Evolutionary conservation across 2,329 filamentous ascomycete species (phyloP), one percentile per base, ranked within the genome.

Genomic region (Mycosphaerella sp.): DNA sequence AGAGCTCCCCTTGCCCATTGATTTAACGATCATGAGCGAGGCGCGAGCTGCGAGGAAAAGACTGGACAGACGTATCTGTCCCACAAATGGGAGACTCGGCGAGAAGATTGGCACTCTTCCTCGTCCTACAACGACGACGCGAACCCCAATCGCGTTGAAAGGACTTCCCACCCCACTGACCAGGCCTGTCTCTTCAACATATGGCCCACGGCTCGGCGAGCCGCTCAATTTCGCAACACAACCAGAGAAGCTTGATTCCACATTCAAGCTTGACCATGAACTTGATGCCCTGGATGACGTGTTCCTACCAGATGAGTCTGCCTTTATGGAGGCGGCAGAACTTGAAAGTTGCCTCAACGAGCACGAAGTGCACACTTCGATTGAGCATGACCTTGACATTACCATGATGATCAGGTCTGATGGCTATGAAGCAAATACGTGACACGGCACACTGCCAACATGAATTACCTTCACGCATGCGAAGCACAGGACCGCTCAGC

Each of bases 21-120:
- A 49, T 49, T 49, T 49, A 41, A 49, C 45, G 41, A 41, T 35
- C 45, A 34, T 49, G 49, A 36, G 49, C 32, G 49, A 51, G 49
- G 49, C 49, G 49, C 50, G 50, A 52, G 49, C 49, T 45, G 49
- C 42, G 41, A 51, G 49, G 49, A 51, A 51, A 45, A 42, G 49
- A 46, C 39, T 51, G 45, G 39, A 42, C 41, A 49, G 37, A 49
- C 45, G 45, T 3, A 49, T 49, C 37, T 49, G 41, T 49, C 45
- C 45, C 45, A 42, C 45, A 27, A 49, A 41, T 32, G 37, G 45
- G 45, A 49, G 34, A 21, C 37, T 14, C 37, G 18, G 14, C 17
- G 39, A 35, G 32, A 49, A 30, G 27, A 35, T 48, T 25, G 41
- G 30, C 28, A 40, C 37, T 16, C 39, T 49, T 18, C 45, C 45